Base-by-base conservation (phyloP, 768 basidiomycete species). In the Mycena crocata region DNA sequence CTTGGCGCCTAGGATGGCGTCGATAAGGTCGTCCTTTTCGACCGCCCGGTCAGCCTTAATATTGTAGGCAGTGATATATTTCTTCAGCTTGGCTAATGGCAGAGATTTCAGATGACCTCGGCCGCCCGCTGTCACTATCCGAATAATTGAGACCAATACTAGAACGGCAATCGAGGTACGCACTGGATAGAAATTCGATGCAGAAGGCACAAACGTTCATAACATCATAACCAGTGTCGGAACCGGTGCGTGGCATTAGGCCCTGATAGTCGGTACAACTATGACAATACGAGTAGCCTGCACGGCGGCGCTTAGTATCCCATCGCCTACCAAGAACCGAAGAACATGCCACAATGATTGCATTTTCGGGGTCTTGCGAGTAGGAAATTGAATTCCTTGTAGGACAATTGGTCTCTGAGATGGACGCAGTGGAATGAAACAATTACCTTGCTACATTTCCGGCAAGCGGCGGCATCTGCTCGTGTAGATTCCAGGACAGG, bases 11-110 rank as follows among this genome's bases (percentile, higher is more conserved):
- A 93, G 48, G 49, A 92, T 85, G 42, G 82, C 86, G 55, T 93
- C 90, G 40, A 94, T 87, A 48, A 94, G 79, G 74, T 94, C 93
- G 56, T 92, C 89, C 77, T 94, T 94, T 76, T 94, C 93, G 19
- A 93, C 82, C 2, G 89, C 86, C 51, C 86, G 84, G 61, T 83
- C 85, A 21, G 86, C 83, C 57, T 82, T 79, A 69, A 94, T 91
- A 61, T 88, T 86, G 69, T 94, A 94, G 7, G 89, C 90, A 57
- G 81, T 84, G 28, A 89, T 83, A 72, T 94, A 94, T 52, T 85
- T 88, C 81, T 87, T 89, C 52, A 94, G 81, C 71, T 86, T 91
- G 48, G 85, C 76, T 44, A 93, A 75, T 0, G 90, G 83, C 69
- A 90, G 74, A 7, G 75, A 71, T 71, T 86, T 87, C 3, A 94